Evolutionary conservation across 768 basidiomycete species (phyloP), one percentile per base, ranked within the genome.

Genomic region (Podaxis sp.): DNA sequence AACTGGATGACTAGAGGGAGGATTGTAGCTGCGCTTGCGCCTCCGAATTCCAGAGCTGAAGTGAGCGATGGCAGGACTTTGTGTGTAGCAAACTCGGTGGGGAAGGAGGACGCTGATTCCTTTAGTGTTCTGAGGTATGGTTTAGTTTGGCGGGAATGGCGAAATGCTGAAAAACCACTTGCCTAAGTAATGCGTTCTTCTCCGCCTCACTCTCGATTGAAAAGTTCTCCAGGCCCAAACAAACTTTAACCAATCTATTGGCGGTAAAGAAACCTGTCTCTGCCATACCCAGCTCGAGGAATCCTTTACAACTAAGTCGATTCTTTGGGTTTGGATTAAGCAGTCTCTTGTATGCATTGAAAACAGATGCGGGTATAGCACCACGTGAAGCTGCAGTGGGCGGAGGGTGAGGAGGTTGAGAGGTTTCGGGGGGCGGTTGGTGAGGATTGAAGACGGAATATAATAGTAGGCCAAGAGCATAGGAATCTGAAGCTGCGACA

Each of bases 41-140:
- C 89, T 27, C 91, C 91, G 64, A 81, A 89, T 70, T 94, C 88
- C 27, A 94, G 78, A 5, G 91, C 87, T 2, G 85, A 83, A 2
- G 90, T 73, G 2, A 99, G 79, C 0, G 92, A 89, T 2, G 97
- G 97, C 0, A 99, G 80, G n/a, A 99, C 85, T 38, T 89, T 88
- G 69, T 89, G 83, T 0, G 89, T 85, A 0, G 89, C 80, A 70
- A 98, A 98, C 65, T 94, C 93, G 0, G 85, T 76, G 2, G 97
- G 96, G 58, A 99, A 88, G 0, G 90, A 86, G 13, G 85, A 79
- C 0, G 86, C 80, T 0, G 90, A 87, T 61, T 95, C 93, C 71
- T 86, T 92, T 59, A 97, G 79, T 11, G 81, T 87, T 62, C 90
- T 93, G 58, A 65, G 73, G 63, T 64, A 18, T 68, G 58, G 27